Base-by-base conservation (phyloP, 1,139 yeast species). In the Magnusiomyces paraingens region DNA sequence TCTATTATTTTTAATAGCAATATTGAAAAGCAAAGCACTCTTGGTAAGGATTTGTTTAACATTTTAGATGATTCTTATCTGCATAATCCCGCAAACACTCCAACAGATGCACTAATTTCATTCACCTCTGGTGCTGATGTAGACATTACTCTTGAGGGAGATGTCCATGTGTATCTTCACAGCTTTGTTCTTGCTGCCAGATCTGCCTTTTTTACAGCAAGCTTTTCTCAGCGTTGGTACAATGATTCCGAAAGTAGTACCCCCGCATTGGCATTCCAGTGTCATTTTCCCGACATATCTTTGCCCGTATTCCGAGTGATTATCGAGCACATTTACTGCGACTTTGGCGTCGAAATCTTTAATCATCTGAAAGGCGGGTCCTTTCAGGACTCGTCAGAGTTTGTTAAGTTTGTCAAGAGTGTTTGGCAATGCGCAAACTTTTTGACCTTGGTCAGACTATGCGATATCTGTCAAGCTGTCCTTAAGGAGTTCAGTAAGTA, bases 341-440 rank as follows among this genome's bases (percentile, higher is more conserved):
- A 69, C 48, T 71, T 72, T 46, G 76, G 75, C 54, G 61, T 66
- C 18, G 66, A 70, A 0, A 58, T 86, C 3, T 78, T 86, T 60
- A 77, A 79, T 47, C 66, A 62, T 5, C 11, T 47, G 18, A 35
- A 47, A 11, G 52, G 52, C 10, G 39, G 17, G 10, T 32, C 32
- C 11, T 55, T 55, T 21, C 62, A 65, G 0, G 72, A 73, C 35
- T 57, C 68, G n/a, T 70, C 74, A 35, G 78, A 76, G 1, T 82
- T 82, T 58, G 73, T 86, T 8, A 79, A 80, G 54, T 69, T 75
- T 38, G 69, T 83, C 2, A 68, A 89, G 35, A 86, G 83, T 15
- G 66, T 87, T 48, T 73, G 86, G 56, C 82, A 79, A 51, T 68
- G 82, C 3, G 72, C 89, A 1, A 93, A 88, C 62, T 84, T 83